phyloP scores from a whole-genome alignment of 2,329 filamentous ascomycete genomes.

The Arthrobotrys entomopaga region DNA sequence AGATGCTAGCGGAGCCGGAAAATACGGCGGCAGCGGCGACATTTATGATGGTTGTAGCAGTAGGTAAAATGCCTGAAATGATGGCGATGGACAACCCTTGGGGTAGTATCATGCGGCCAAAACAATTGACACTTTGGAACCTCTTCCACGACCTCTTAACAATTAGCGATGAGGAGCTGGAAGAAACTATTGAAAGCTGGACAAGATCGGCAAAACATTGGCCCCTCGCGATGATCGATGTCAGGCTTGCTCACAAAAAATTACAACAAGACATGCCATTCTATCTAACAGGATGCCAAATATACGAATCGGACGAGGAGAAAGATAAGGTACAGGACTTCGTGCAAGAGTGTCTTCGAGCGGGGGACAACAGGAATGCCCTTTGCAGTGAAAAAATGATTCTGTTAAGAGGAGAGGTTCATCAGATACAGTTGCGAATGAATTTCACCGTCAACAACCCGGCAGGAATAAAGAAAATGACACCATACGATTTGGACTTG shows the following conservation, averaged over 20 bases:
- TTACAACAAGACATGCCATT: slow-evolving; percentile 26
- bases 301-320: slow-evolving; percentile 27
- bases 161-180: slow-evolving; percentile 35
- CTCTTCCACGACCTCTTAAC: slow-evolving; percentile 31
- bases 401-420: slow-evolving; percentile 19
- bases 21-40: slow-evolving; percentile 24
- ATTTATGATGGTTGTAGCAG: slow-evolving; percentile 33
- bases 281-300: slow-evolving; percentile 26
- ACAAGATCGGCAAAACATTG: slow-evolving; percentile 40
- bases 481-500: slow-evolving; percentile 38
- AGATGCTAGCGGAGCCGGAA: slow-evolving; percentile 35
- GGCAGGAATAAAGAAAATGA: slow-evolving; percentile 24
- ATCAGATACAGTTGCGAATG: slow-evolving; percentile 10
- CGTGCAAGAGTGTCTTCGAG: slow-evolving; percentile 25
- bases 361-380: slow-evolving; percentile 22
- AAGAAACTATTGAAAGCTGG: slow-evolving; percentile 41
- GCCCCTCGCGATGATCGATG: slow-evolving; percentile 34
- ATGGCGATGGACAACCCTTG: slow-evolving; percentile 17
- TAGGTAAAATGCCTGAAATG: slow-evolving; percentile 28
- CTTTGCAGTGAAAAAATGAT: slow-evolving; percentile 8
- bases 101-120: slow-evolving; percentile 14
- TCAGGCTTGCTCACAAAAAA: slow-evolving; percentile 32
- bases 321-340: slow-evolving; percentile 32
- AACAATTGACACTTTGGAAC: slow-evolving; percentile 21
- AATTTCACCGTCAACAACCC: slow-evolving; percentile 14